Evolutionary conservation across 148 eudicot genomes (phyloP), one percentile per base, ranked within the genome.

Genomic region (Rhododendron vialii): DNA sequence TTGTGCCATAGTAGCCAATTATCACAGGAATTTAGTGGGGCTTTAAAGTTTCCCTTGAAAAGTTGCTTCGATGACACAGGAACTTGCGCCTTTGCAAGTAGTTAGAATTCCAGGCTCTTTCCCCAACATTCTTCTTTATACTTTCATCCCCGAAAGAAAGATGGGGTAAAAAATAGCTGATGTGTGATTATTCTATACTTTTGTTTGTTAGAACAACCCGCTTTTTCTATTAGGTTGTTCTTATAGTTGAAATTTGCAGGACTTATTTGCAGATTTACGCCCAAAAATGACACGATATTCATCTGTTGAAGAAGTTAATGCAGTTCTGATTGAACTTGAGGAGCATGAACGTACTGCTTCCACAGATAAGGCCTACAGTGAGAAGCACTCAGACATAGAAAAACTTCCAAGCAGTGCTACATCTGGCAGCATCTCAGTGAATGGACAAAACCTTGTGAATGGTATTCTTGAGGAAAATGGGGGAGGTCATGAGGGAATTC

Each of bases 251-350:
- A 83, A 63, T 48, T 82, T 81, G 79, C 93, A 95, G 98, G 99
- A 95, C 89, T 75, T 97, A 78, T 97, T 95, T 92, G 98, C 96
- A 65, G 96, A 94, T 90, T 92, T 97, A 82, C 94, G 99, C 10
- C 99, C 99, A 86, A 95, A 93, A 80, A 95, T 97, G 99, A 91
- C 88, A 24, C 95, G 98, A 12, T 95, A 95, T 89, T 87, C 91
- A 76, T 93, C 96, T 57, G 87, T 94, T 83, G 98, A 94, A 87
- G 99, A 95, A 87, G 96, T 93, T 81, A 89, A 93, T 89, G 85
- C 92, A 53, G 98, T 95, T 86, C 92, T 96, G 78, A 88, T 90
- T 55, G 96, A 95, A 87, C 90, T 94, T 45, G 99, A 97, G 88
- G 98, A 97, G 90, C 92, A 93, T 87, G 99, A 97, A 76, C 95